Conservation (phyloP, 2,329 filamentous ascomycete genomes). For the Xylariales sp. region DNA sequence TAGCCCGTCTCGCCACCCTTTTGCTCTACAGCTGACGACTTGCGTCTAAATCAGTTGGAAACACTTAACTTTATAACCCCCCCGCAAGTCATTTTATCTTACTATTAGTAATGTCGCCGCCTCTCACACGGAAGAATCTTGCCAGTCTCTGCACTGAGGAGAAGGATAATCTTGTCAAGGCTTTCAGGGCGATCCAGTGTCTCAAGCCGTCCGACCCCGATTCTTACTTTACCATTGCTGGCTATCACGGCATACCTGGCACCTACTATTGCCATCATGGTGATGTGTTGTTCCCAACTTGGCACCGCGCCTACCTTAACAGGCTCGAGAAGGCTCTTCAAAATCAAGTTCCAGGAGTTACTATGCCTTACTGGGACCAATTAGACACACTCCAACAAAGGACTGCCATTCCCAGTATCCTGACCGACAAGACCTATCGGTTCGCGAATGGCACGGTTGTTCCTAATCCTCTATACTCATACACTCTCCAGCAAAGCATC, state of each 20-base stretch:
- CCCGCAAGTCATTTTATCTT: background rate
- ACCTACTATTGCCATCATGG: conserved; percentile 29
- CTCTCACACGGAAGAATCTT: conserved; percentile 19
- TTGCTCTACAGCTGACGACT: too few relatives aligned
- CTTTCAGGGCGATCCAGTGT: conserved; percentile 15
- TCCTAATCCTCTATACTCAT: conserved; percentile 26
- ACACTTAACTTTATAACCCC: background rate
- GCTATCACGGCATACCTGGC: conserved; percentile 24
- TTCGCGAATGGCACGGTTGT: background rate
- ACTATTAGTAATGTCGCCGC: conserved; percentile 2
- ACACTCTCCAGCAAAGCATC: conserved; percentile 19
- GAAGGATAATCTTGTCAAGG: conserved; percentile 23
- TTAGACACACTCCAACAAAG: background rate
- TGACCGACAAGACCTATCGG: conserved; percentile 6
- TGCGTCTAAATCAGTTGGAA: background rate
- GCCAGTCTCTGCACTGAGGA: conserved; percentile 6
- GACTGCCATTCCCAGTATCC: conserved; percentile 2
- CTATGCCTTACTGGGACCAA: conserved; percentile 24
- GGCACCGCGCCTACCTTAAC: conserved; percentile 25
- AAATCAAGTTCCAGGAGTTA: conserved; percentile 15
- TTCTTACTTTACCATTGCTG: conserved; percentile 25
- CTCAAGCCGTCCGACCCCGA: conserved; percentile 9
- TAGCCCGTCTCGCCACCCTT: background rate
- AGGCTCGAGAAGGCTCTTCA: conserved; percentile 26
- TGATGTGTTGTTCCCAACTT: conserved; percentile 25